These are phyloP conservation scores for Pyrenochaeta sp. DNA, from an alignment of 2,329 filamentous ascomycete species.

Conservation along the genomic window DNA sequence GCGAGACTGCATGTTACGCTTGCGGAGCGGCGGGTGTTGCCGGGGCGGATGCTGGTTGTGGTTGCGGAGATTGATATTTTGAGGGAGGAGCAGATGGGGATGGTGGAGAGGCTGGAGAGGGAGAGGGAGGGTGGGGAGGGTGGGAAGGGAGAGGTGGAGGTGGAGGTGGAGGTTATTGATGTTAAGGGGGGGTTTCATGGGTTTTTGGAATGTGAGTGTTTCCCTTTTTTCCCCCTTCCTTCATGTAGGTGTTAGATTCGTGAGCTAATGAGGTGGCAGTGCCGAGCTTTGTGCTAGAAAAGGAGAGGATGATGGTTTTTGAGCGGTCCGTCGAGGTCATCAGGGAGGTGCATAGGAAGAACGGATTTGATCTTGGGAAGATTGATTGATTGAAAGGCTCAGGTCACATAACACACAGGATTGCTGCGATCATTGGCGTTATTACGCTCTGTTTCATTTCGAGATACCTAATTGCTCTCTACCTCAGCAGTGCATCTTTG, in stretches of 20 bases:
- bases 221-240: not conserved
- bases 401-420: too few relatives aligned
- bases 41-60: conserved; percentile 51
- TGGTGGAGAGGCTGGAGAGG: conserved; percentile 46
- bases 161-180: conserved; percentile 31
- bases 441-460: too few relatives aligned
- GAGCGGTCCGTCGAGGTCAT: conserved; percentile 16
- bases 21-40: conserved; percentile 45
- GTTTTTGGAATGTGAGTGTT: conserved; percentile 36
- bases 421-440: too few relatives aligned
- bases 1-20: conserved; percentile 50
- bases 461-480: not conserved
- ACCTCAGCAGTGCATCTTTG: too few relatives aligned
- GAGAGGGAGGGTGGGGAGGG: conserved; percentile 34
- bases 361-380: conserved; percentile 14
- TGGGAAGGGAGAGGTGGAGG: conserved; percentile 27
- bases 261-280: conserved; percentile 10
- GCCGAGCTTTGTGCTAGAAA: conserved; percentile 19
- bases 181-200: conserved; percentile 42
- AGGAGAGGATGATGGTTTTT: conserved; percentile 24
- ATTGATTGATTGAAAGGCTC: too few relatives aligned
- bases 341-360: conserved; percentile 13
- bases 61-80: conserved; percentile 54
- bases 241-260: too few relatives aligned
- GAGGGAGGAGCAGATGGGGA: conserved; percentile 49